phyloP scores from a whole-genome alignment of 2,329 filamentous ascomycete species.

The Xylaria sp. region DNA sequence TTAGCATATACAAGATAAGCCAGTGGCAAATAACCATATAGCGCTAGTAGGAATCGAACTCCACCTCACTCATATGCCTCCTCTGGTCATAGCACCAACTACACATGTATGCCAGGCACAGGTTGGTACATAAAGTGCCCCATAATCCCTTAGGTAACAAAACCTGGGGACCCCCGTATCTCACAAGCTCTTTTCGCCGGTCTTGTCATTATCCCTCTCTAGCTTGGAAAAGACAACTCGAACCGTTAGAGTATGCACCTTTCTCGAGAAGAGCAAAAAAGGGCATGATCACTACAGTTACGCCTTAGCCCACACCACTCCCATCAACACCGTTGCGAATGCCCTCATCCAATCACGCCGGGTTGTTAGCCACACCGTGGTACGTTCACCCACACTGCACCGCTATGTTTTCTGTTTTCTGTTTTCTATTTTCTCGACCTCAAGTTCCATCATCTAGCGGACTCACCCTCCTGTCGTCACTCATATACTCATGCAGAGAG shows the following conservation, averaged over 20 bases:
- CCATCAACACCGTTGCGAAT: constrained; percentile 47
- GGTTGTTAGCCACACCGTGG: constrained; percentile 51
- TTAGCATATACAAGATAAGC: too few species aligned
- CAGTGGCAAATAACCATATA: too few species aligned
- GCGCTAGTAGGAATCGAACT: too few species aligned
- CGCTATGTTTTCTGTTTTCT: neutral
- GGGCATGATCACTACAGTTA: constrained; percentile 26
- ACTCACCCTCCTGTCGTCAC: neutral
- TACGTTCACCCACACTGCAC: constrained; percentile 35
- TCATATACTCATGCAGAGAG: neutral
- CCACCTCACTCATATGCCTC: too few species aligned
- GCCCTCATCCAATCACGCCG: constrained; percentile 49
- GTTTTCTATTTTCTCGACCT: neutral
- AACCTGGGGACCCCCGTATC: constrained; percentile 20
- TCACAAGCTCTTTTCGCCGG: constrained; percentile 43
- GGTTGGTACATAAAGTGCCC: constrained; percentile 28
- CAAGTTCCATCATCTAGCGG: neutral
- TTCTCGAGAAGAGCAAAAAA: constrained; percentile 25
- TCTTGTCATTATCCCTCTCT: constrained; percentile 46
- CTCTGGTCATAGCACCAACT: too few species aligned
- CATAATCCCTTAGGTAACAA: constrained; percentile 10
- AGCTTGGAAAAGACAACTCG: constrained; percentile 41
- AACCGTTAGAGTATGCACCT: constrained; percentile 32
- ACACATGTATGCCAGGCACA: constrained; percentile 9
- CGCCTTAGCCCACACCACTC: constrained; percentile 10